phyloP scores from a whole-genome alignment of 306 rosid genomes.

The Inga laurina region DNA sequence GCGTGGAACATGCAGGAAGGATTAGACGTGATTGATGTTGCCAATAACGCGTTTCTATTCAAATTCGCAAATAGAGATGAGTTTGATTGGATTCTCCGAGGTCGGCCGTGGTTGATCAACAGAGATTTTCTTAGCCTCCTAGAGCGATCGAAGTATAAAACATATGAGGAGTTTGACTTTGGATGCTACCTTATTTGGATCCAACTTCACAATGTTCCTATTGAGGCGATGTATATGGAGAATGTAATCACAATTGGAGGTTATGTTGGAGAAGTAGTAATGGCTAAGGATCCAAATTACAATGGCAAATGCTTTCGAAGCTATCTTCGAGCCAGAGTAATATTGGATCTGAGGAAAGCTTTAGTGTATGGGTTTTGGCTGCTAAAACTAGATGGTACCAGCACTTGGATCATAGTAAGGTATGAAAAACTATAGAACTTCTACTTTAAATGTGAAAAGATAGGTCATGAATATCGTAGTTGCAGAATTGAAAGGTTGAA shows the following conservation, averaged over 20 bases:
- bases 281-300: neutral
- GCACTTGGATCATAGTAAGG: no score
- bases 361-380: no score
- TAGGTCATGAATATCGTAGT: no score
- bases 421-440: no score
- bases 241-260: neutral
- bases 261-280: neutral
- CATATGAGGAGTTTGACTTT: neutral
- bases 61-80: no score
- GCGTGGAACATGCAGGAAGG: neutral
- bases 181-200: neutral
- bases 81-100: accelerated
- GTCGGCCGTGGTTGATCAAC: neutral
- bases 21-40: neutral
- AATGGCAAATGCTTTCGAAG: accelerated
- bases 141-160: accelerated
- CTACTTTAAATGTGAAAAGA: no score
- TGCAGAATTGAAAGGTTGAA: no score
- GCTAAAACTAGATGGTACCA: no score
- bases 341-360: no score
- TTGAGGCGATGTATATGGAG: neutral
- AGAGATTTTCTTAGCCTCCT: accelerated
- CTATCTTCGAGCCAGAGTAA: no score
- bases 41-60: neutral
- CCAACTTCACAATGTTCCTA: neutral